A percentile compares a stretch with the other conserved stretches of the same genome.
These are phyloP conservation scores for Reutealis trisperma DNA, from an alignment of 345 rosid species.

Conservation along the genomic window DNA sequence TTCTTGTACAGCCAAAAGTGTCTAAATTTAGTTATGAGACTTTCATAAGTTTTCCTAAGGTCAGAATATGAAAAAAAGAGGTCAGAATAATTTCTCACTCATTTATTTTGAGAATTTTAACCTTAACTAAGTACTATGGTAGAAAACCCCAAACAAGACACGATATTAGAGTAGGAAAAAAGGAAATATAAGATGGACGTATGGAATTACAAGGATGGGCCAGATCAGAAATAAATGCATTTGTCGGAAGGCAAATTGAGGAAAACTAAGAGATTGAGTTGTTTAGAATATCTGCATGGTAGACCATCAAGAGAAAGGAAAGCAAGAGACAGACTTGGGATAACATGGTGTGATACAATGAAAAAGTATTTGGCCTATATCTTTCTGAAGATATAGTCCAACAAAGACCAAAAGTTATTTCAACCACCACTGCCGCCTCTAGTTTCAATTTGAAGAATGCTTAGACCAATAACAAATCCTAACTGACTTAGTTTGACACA, in stretches of 20 bases:
- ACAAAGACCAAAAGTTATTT: slow-evolving; percentile 5
- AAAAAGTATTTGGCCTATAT: no score
- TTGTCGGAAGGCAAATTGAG: no score
- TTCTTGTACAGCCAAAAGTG: not conserved
- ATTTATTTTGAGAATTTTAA: not conserved
- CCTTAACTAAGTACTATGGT: not conserved
- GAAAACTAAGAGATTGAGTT: no score
- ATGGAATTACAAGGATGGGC: no score
- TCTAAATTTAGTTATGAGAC: not conserved
- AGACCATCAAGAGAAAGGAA: no score
- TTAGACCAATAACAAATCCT: not conserved
- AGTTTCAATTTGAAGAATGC: not conserved
- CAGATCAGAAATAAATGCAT: no score
- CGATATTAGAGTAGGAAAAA: no score
- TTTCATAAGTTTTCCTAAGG: not conserved
- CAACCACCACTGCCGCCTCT: not conserved
- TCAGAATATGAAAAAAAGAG: not conserved
- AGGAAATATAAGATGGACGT: no score
- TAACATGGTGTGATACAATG: no score
- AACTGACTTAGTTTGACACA: not conserved
- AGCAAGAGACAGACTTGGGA: no score
- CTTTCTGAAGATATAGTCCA: not conserved
- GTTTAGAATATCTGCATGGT: no score
- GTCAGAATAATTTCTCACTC: no score
- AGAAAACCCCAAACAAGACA: not conserved